Evolutionary conservation across 2,329 filamentous ascomycete genomes (phyloP), one percentile per base, ranked within the genome.

Genomic region (Epichloe sibirici): DNA sequence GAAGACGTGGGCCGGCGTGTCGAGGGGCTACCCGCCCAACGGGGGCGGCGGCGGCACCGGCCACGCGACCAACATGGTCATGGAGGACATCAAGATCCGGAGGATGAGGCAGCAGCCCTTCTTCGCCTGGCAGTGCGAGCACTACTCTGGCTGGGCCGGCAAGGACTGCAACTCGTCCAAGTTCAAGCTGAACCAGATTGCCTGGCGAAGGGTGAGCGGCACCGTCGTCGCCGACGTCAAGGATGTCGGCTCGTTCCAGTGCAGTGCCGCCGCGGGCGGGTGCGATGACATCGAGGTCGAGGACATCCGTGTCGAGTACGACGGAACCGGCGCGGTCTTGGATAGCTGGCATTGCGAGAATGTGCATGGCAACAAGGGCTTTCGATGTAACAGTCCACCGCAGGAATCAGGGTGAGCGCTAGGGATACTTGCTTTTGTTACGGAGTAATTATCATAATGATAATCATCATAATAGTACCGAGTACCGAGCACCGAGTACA

Each of bases 1-100:
- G 54, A 82, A 82, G 66, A 81, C 77, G 0, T 82, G 79, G 79
- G 77, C 76, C 0, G 76, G 75, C 17, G 63, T 73, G 9, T 69
- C 69, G 38, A 68, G 69, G 31, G 74, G 75, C 17, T 75, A 71
- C 49, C 75, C 76, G 1, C 78, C 77, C 1, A 82, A 83, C 56
- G 78, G 79, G 15, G 79, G 77, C 2, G 78, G 78, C 11, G 78
- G 75, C 15, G 79, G 78, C 3, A 59, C 74, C 0, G 78, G 78
- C 9, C 69, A 58, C 44, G 65, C 63, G 3, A 52, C 56, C 25
- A 63, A 64, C 57, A 62, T 69, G 6, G 55, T 56, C 12, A 60
- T 69, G 28, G 63, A 68, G 45, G 62, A 67, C 47, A 55, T 68
- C 45, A 56, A 50, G 13, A 53, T 67, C 13, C 53, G 59, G n/a